phyloP scores from a whole-genome alignment of 306 rosid genomes.

The Medicago lupulina region DNA sequence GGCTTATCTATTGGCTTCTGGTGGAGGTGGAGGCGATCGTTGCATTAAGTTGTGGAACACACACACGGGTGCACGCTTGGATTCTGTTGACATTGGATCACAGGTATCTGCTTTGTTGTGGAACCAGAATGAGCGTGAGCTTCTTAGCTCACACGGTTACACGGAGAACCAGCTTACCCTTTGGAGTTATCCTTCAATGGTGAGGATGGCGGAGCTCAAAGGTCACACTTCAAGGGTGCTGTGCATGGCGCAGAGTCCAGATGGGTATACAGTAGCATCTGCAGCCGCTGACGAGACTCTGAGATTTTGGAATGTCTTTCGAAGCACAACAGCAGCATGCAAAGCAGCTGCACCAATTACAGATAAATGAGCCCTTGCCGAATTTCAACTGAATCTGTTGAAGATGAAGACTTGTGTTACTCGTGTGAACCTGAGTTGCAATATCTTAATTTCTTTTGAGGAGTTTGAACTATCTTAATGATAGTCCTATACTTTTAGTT shows the following conservation, averaged over 20 bases:
- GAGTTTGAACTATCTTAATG: no score
- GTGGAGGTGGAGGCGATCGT: not conserved
- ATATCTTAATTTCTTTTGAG: no score
- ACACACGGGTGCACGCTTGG: not conserved
- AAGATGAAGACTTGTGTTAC: no score
- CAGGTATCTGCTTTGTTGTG: not conserved
- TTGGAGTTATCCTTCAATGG: not conserved
- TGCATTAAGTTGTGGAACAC: slow-evolving; percentile 3
- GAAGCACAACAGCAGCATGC: not conserved
- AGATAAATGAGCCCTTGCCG: not conserved
- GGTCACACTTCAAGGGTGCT: not conserved
- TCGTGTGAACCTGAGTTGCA: no score
- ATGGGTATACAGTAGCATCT: not conserved
- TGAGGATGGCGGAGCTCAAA: not conserved
- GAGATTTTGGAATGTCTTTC: not conserved
- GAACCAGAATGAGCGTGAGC: not conserved
- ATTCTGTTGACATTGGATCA: not conserved
- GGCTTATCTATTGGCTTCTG: not conserved
- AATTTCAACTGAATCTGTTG: not conserved
- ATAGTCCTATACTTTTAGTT: no score
- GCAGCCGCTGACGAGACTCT: not conserved
- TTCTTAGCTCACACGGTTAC: not conserved
- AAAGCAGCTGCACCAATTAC: not conserved
- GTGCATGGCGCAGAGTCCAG: not conserved
- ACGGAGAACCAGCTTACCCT: slow-evolving; percentile 1